Evolutionary conservation across 495 filamentous ascomycete species (phyloP), one percentile per base, ranked within the genome.

Genomic region (Aspergillus asperescens): DNA sequence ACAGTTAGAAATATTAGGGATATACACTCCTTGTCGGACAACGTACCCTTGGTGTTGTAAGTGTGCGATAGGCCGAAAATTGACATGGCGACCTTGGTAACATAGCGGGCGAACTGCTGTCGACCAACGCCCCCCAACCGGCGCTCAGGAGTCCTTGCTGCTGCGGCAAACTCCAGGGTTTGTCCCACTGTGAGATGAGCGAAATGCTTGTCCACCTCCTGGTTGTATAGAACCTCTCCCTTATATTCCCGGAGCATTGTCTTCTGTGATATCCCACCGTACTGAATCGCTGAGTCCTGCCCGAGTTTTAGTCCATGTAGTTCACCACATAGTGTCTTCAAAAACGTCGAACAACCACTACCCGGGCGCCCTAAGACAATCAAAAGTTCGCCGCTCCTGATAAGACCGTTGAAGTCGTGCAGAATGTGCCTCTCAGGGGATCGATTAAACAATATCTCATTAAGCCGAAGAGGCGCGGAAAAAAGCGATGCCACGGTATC

Each of bases 121-220:
- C 73, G 62, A 18, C 70, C 72, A 12, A 75, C 60, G 7, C 77
- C 77, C 13, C 58, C 59, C 13, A 74, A 60, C 24, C 76, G 67
- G 24, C 65, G 65, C n/a, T 65, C 60, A 0, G 77, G 79, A 13
- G 75, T 72, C 39, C 78, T 69, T 32, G 77, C 78, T 29, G 76
- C 72, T 18, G 79, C 72, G 1, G 83, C 81, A 63, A 87, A 87
- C 39, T 79, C 74, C 31, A 88, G 60, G 0, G 83, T 88, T 50
- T 87, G 75, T 0, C 83, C 79, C 25, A 87, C 83, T 1, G 81
- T 85, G 24, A 88, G 69, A 45, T 82, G 78, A 4, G 83, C 81
- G 52, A 86, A 81, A 57, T 87, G 83, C 34, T 78, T 76, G 59
- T 88, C 84, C 34, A 80, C 77, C 65, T 86, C 77, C 37, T 77